Evolutionary conservation across 2,329 filamentous ascomycete species (phyloP).

Genomic region (Helminthosporium solani): DNA sequence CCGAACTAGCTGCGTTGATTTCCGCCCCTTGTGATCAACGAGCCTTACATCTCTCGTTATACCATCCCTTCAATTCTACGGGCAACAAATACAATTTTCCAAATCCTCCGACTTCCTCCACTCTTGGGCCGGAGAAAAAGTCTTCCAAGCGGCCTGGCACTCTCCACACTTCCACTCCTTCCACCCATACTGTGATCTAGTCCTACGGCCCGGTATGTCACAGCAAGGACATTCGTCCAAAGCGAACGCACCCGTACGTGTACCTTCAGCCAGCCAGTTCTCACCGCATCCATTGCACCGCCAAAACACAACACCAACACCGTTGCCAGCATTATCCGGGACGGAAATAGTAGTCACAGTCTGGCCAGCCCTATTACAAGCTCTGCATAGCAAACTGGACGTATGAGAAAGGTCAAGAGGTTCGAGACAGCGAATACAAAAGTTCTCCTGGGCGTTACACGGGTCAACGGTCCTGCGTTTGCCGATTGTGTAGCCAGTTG

Average conservation of each 20-base stretch:
- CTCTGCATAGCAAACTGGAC: background rate
- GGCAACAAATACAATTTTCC: conserved; percentile 1
- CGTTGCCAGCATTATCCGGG: background rate
- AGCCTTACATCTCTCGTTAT: background rate
- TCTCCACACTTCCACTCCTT: background rate
- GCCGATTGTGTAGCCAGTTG: background rate
- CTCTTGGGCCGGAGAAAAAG: background rate
- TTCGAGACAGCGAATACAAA: background rate
- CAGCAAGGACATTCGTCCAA: background rate
- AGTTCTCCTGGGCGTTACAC: no score
- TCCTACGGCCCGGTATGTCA: no score
- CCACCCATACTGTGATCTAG: background rate
- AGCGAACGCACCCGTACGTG: background rate
- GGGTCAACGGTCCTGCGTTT: no score
- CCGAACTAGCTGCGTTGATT: no score
- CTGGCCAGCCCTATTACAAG: background rate
- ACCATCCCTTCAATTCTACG: background rate
- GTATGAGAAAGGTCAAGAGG: background rate
- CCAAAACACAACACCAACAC: background rate
- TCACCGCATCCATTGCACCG: background rate
- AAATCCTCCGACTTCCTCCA: background rate
- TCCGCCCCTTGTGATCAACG: no score
- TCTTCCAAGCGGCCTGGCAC: background rate
- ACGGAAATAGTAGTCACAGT: background rate
- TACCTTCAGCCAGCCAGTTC: background rate